Percentiles rank a stretch among this genome's conserved stretches.
Conservation (phyloP, 2,329 filamentous ascomycete genomes). For the Penicillium psychrosexuale region DNA sequence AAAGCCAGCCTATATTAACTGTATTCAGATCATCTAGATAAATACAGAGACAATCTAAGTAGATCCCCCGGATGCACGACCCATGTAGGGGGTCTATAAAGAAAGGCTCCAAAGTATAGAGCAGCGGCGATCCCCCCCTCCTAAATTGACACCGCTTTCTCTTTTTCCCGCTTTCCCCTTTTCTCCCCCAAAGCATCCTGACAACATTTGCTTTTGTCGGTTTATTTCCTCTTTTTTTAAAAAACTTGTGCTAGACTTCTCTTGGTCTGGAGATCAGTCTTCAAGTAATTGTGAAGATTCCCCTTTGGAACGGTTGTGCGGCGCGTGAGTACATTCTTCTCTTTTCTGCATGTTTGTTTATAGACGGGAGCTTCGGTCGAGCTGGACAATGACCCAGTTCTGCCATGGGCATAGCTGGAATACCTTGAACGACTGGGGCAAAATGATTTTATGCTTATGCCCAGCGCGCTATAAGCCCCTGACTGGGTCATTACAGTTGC, state of each 20-base stretch:
- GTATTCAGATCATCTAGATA: not conserved
- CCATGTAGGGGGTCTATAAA: not conserved
- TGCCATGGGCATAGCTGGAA: not conserved
- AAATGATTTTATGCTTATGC: not conserved
- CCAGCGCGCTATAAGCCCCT: not conserved
- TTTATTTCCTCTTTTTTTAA: slow-evolving; percentile 14
- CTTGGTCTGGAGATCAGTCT: slow-evolving; percentile 10
- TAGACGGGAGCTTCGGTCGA: slow-evolving; percentile 1
- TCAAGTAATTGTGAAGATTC: not conserved
- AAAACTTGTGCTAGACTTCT: slow-evolving; percentile 6
- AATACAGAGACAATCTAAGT: not conserved
- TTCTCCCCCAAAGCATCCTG: slow-evolving; percentile 8
- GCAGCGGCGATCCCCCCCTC: slow-evolving; percentile 22
- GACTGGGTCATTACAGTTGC: not conserved
- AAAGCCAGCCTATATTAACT: not conserved
- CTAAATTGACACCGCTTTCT: slow-evolving; percentile 24
- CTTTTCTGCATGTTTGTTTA: not conserved
- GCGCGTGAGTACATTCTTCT: slow-evolving; percentile 19
- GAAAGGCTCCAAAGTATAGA: not conserved
- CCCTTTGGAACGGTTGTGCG: slow-evolving; percentile 1
- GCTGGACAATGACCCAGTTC: not conserved
- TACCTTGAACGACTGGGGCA: not conserved
- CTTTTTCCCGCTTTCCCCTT: slow-evolving; percentile 23
- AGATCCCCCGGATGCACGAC: slow-evolving; percentile 5
- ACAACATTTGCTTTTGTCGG: slow-evolving; percentile 12